Conservation (phyloP, 306 rosid species). For the Pterocarpus macrocarpus region DNA sequence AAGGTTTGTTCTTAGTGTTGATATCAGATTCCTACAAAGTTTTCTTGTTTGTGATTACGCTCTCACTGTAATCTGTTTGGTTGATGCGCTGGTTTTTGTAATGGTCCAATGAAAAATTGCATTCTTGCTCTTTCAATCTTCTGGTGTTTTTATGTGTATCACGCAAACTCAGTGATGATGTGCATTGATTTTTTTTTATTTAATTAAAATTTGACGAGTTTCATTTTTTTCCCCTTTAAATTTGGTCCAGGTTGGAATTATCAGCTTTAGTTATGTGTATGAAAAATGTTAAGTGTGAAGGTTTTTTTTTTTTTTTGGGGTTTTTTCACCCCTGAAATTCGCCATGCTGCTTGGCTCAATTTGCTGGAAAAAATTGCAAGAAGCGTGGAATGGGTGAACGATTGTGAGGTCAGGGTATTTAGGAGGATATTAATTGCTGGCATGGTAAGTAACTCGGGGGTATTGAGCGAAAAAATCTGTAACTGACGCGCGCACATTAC, state of each 20-base stretch:
- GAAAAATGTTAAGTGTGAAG: not conserved
- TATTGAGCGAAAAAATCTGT: slow-evolving; percentile 4
- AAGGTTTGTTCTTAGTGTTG: slow-evolving; percentile 69
- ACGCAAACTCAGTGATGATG: slow-evolving; percentile 3
- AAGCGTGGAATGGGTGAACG: not conserved
- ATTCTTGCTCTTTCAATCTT: slow-evolving; percentile 15
- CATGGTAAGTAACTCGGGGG: slow-evolving; percentile 20
- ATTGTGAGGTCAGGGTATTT: slow-evolving; percentile 24
- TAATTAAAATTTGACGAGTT: not conserved
- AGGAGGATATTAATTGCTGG: slow-evolving; percentile 2
- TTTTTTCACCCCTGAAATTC: not conserved
- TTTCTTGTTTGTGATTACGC: too few species aligned
- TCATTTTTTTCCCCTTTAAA: not conserved
- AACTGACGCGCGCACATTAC: not conserved
- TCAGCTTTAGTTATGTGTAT: slow-evolving; percentile 12
- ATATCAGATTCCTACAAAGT: not conserved
- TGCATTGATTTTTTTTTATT: not conserved
- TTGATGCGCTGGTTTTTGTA: too few species aligned
- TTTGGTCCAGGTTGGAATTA: not conserved
- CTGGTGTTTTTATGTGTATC: slow-evolving; percentile 21
- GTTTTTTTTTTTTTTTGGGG: not conserved
- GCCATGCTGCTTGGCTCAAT: slow-evolving; percentile 8
- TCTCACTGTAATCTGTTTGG: too few species aligned
- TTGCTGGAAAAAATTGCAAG: slow-evolving; percentile 10
- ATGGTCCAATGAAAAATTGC: too few species aligned